Conservation (phyloP, 495 filamentous ascomycete species). For the Podospora sp. region DNA sequence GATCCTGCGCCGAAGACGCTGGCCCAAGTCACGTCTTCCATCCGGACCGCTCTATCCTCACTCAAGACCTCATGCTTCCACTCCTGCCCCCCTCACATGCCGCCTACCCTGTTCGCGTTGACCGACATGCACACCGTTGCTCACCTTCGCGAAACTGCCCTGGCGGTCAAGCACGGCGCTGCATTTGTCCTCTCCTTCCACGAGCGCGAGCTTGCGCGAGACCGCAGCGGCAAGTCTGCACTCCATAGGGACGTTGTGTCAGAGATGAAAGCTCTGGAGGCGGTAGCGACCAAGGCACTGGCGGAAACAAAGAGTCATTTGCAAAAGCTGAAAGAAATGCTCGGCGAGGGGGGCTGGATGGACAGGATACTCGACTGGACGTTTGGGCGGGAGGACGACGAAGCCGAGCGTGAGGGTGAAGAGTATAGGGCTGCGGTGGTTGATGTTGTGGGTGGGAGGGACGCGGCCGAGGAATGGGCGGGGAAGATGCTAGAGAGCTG, state of each 20-base stretch:
- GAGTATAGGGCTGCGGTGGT: slow-evolving; percentile 26
- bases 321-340: slow-evolving; percentile 33
- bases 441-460: slow-evolving; percentile 31
- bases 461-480: slow-evolving; percentile 44
- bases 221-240: slow-evolving; percentile 38
- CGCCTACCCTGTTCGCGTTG: slow-evolving; percentile 17
- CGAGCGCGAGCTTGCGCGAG: slow-evolving; percentile 43
- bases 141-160: slow-evolving; percentile 41
- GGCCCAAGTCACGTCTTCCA: slow-evolving; percentile 13
- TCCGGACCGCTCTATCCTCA: slow-evolving; percentile 26
- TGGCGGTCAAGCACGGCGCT: slow-evolving; percentile 37
- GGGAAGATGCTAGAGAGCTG: slow-evolving; percentile 47
- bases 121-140: slow-evolving; percentile 34
- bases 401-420: slow-evolving; percentile 24
- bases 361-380: slow-evolving; percentile 36
- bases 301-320: slow-evolving; percentile 37
- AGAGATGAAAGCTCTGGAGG: slow-evolving; percentile 42
- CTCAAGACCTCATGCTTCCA: slow-evolving; percentile 26
- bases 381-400: slow-evolving; percentile 19
- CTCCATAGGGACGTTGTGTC: slow-evolving; percentile 41
- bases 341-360: slow-evolving; percentile 45
- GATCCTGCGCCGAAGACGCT: slow-evolving; percentile 25
- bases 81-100: neutral
- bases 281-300: slow-evolving; percentile 33
- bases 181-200: slow-evolving; percentile 37